Evolutionary conservation across 2,329 filamentous ascomycete genomes (phyloP).

Genomic region (Nigrospora sphaerica): DNA sequence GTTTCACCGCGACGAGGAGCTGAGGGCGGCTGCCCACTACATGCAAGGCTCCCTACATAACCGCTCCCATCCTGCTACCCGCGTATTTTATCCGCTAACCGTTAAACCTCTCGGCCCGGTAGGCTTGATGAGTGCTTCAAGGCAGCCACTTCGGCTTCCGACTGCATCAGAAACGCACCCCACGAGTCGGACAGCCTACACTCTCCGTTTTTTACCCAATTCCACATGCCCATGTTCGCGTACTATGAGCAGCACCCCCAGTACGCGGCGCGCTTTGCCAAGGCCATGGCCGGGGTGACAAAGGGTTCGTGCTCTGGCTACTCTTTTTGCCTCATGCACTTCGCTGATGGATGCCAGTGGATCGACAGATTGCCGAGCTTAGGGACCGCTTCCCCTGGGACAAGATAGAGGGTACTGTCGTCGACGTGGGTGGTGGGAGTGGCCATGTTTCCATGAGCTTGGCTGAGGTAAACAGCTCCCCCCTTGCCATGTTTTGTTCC

Average conservation of each 20-base stretch:
- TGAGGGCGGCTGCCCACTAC: not conserved
- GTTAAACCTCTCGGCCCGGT: too few relatives aligned
- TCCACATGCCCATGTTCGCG: not conserved
- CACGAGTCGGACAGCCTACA: not conserved
- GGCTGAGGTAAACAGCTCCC: not conserved
- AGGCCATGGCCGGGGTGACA: not conserved
- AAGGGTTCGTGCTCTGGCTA: not conserved
- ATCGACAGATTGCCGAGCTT: not conserved
- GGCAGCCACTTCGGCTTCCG: not conserved
- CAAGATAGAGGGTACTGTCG: not conserved
- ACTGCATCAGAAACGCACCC: not conserved
- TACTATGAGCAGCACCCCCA: not conserved
- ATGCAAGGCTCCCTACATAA: not conserved
- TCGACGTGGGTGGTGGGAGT: not conserved
- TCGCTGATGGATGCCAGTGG: not conserved
- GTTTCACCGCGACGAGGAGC: not conserved
- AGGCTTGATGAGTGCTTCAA: not conserved
- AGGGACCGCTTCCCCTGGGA: not conserved
- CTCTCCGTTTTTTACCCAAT: not conserved
- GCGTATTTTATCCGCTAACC: not conserved
- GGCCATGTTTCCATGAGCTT: not conserved
- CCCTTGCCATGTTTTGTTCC: too few relatives aligned
- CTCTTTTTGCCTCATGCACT: not conserved
- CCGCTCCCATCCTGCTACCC: not conserved
- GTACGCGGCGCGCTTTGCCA: not conserved